Evolutionary conservation across 2,329 filamentous ascomycete species (phyloP), one percentile per base, ranked within the genome.

Genomic region (Fusarium staphyleae): DNA sequence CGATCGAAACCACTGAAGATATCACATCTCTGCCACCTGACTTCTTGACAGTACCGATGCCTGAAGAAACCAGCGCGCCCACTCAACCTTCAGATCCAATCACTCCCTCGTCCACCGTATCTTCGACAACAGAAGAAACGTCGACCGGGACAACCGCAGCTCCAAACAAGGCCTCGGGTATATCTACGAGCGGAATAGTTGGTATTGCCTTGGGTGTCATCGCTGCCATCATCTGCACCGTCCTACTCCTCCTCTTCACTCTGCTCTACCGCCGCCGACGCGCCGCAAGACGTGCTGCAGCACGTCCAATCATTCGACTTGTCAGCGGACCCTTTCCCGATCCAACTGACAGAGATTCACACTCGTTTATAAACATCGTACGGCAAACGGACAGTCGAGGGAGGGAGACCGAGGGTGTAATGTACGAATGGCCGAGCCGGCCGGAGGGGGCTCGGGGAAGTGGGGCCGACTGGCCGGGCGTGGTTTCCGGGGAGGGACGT

Each of bases 191-290:
- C 1, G 33, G 46, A 11, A 15, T 53, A 14, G 36, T 36, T 24
- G 52, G 60, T 2, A 28, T 61, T 0, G 24, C 37, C 2, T 5
- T 49, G 3, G 56, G 52, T 3, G 19, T 10, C 2, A 4, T 47
- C 10, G 33, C 28, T 3, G 14, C 35, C 8, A 8, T 57, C 3
- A 2, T 16, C 9, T 5, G 39, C 2, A 12, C 54, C 19, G 1
- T 46, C 0, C n/a, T 45, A 5, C n/a, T 39, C 7, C 7, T 13
- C 11, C 46, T 32, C 2, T 1, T 51, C n/a, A 9, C 18, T 4
- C 7, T 52, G 3, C 26, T 30, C 28, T 37, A 24, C 11, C 47
- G 29, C 22, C 41, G 30, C 13, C 46, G 18, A 22, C 14, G 7
- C 12, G 3, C 9, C 15, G 4, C 1, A 11, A 9, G 19, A 7